These are phyloP conservation scores for Coffea canephora DNA, from an alignment of 257 asterid genomes.

Conservation along the genomic window DNA sequence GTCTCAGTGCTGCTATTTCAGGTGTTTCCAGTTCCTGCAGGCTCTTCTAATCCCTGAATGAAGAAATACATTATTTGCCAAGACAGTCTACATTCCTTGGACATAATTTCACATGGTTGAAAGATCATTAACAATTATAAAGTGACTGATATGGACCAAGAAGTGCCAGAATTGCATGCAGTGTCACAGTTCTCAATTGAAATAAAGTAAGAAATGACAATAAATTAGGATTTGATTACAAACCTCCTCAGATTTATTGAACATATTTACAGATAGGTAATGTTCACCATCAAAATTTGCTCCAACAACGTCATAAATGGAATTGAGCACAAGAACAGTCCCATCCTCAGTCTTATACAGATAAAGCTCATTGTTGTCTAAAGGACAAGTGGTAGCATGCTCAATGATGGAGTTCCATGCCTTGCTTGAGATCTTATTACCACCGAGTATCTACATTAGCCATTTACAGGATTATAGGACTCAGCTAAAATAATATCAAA, in stretches of 20 bases:
- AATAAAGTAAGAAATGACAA: background rate
- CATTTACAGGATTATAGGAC: slow-evolving; percentile 17
- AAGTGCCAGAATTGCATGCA: background rate
- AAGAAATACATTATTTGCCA: background rate
- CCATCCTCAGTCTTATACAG: slow-evolving; percentile 35
- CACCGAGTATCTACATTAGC: slow-evolving; percentile 51
- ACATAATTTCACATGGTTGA: background rate
- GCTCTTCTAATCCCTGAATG: background rate
- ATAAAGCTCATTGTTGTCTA: slow-evolving; percentile 49
- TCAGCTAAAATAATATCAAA: slow-evolving; percentile 1
- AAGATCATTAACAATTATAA: too few relatives aligned
- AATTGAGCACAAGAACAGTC: slow-evolving; percentile 44
- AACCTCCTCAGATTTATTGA: slow-evolving; percentile 56
- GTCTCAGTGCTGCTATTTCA: too few relatives aligned
- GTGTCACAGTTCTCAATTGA: background rate
- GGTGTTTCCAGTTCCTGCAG: too few relatives aligned
- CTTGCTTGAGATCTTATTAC: slow-evolving; percentile 44
- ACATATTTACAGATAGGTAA: slow-evolving; percentile 37
- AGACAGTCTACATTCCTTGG: background rate
- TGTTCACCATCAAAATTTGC: slow-evolving; percentile 52
- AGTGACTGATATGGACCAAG: background rate
- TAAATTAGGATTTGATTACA: slow-evolving; percentile 21
- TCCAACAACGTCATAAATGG: slow-evolving; percentile 55
- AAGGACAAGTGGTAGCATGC: slow-evolving; percentile 52
- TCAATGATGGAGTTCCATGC: slow-evolving; percentile 57